Conservation (phyloP, 2,329 filamentous ascomycete species). For the Pyrenophora graminea region DNA sequence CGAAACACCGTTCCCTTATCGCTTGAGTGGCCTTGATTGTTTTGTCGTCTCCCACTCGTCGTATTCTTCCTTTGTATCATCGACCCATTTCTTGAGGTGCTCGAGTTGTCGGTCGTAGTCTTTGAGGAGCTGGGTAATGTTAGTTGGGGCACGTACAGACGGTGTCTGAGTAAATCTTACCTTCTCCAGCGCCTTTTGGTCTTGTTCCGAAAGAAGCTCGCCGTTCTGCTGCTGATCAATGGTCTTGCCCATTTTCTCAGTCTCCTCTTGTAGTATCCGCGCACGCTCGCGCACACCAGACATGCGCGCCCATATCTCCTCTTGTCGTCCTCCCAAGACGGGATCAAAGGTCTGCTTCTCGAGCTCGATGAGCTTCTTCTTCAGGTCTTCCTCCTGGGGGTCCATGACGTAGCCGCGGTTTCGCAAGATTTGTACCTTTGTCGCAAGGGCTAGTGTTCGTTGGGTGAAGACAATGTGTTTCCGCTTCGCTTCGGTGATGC, state of each 20-base stretch:
- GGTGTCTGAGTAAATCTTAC: constrained; percentile 50
- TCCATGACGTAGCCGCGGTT: constrained; percentile 82
- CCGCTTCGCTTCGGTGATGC: constrained; percentile 71
- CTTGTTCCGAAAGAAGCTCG: constrained; percentile 67
- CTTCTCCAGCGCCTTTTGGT: constrained; percentile 74
- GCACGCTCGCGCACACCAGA: constrained; percentile 75
- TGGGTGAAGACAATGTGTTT: constrained; percentile 74
- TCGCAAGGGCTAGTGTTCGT: constrained; percentile 73
- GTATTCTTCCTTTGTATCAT: constrained; percentile 63
- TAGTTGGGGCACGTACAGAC: constrained; percentile 5
- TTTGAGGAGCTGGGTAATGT: constrained; percentile 66
- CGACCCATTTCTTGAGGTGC: constrained; percentile 71
- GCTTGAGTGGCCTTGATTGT: constrained; percentile 32
- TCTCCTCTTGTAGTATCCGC: constrained; percentile 71
- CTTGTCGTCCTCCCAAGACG: constrained; percentile 72
- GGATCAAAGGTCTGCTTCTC: constrained; percentile 75
- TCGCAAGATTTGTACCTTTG: constrained; percentile 77
- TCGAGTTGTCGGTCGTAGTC: constrained; percentile 80
- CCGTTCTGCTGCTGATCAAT: constrained; percentile 52
- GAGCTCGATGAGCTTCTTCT: constrained; percentile 69
- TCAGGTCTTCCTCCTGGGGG: constrained; percentile 76
- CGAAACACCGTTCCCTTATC: constrained; percentile 15
- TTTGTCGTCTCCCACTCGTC: constrained; percentile 56
- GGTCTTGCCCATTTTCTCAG: constrained; percentile 65
- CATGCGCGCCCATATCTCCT: constrained; percentile 84